A percentile compares a stretch with the other conserved stretches of the same genome.
phyloP scores from a whole-genome alignment of 495 filamentous ascomycete species.

The Annulohypoxylon bovei region DNA sequence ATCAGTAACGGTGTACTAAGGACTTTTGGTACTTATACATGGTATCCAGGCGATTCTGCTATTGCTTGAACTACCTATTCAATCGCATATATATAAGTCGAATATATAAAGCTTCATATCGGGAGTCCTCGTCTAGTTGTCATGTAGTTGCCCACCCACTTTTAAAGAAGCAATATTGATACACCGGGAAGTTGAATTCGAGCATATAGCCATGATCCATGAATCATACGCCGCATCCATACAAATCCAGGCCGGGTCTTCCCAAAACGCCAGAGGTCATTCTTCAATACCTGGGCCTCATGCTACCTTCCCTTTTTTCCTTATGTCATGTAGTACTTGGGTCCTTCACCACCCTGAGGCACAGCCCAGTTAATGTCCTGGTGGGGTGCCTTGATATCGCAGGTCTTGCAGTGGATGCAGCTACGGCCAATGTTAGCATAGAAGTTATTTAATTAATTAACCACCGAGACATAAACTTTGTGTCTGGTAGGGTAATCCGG shows the following conservation, averaged over 20 bases:
- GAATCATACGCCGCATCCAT: neutral
- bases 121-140: neutral
- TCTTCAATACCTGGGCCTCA: neutral
- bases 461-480: neutral
- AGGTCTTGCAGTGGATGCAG: slow-evolving; percentile 99
- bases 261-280: slow-evolving; percentile 9
- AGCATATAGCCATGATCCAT: slow-evolving; percentile 24
- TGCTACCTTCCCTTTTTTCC: neutral
- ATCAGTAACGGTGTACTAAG: neutral
- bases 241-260: neutral
- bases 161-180: slow-evolving; percentile 15
- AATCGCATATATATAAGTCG: slow-evolving; percentile 27
- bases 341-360: slow-evolving; percentile 94
- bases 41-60: neutral
- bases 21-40: neutral
- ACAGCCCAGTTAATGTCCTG: slow-evolving; percentile 98
- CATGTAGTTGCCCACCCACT: neutral
- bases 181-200: slow-evolving; percentile 38
- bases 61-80: neutral
- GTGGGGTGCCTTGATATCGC: slow-evolving; percentile 95
- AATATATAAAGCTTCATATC: slow-evolving; percentile 20
- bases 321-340: slow-evolving; percentile 94
- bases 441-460: neutral
- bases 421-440: slow-evolving; percentile 54
- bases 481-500: neutral